Evolutionary conservation across 805 yeast genomes (phyloP), one percentile per base, ranked within the genome.

Genomic region (Kazachstania africana): DNA sequence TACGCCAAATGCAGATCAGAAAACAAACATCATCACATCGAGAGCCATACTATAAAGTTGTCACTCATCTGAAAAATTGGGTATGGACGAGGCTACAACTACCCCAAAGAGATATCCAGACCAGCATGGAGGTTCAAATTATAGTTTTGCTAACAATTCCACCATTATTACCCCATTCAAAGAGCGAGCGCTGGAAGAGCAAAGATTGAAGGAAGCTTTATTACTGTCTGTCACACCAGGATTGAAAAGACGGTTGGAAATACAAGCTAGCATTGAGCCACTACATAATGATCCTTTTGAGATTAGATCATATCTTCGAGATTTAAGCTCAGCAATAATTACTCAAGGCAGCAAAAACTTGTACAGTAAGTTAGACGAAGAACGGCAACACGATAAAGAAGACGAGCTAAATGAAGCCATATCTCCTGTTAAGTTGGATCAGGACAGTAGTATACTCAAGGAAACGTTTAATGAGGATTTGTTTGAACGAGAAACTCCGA

Each of bases 141-240:
- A n/a, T n/a, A n/a, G n/a, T n/a, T n/a, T n/a, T n/a, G n/a, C n/a
- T n/a, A n/a, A n/a, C n/a, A n/a, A 26, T 5, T 32, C 42, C 14
- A 32, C 32, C 8, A 36, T 36, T 12, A 25, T 38, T 15, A 47
- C 53, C 5, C 53, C 53, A 4, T 48, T 46, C 21, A 43, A 44
- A 29, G 44, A 40, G 18, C 35, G 48, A 12, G 53, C 53, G 4
- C 25, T 48, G 6, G 43, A 42, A 29, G 51, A 48, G 15, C 42
- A 42, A 21, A 29, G 41, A 19, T 12, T 42, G 16, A 35, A 37
- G 31, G 47, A 46, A 12, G 44, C 38, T 24, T 18, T 48, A 16
- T 16, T 44, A 12, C 31, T 43, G 15, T 40, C 42, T 12, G 32
- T 39, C 4, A 48, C 51, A 0, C 51, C 51, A 3, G 47, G 51